Percentiles rank a stretch among this genome's conserved stretches.
phyloP scores from a whole-genome alignment of 108 stramenopile genomes.

The Stephanodiscus minutulus region DNA sequence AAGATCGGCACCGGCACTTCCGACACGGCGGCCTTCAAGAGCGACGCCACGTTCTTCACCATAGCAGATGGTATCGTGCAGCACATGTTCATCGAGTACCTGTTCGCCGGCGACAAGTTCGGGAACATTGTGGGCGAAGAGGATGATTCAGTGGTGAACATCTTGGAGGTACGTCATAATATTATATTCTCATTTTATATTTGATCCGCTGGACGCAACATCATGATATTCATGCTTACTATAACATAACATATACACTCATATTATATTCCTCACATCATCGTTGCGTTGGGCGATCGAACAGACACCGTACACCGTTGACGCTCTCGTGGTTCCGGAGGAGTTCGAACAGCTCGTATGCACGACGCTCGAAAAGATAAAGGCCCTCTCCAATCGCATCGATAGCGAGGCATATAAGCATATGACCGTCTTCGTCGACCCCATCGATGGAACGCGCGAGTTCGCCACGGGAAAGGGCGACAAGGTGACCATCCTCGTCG shows the following conservation, averaged over 20 bases:
- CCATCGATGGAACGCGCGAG: constrained; percentile 82
- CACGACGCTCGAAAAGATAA: constrained; percentile 18
- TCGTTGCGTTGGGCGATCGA: background rate
- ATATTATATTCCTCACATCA: too few relatives aligned
- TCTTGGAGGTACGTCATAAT: constrained; percentile 3
- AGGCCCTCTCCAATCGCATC: constrained; percentile 32
- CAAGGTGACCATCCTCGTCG: constrained; percentile 74
- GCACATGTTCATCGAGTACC: constrained; percentile 41
- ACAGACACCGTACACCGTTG: constrained; percentile 24
- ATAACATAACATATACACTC: too few relatives aligned
- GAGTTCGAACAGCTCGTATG: constrained; percentile 34
- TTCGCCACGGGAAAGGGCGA: constrained; percentile 75
- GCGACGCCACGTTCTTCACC: constrained; percentile 49
- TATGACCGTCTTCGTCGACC: constrained; percentile 72
- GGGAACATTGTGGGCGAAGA: constrained; percentile 36
- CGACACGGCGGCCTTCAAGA: constrained; percentile 44
- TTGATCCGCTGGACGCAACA: too few relatives aligned
- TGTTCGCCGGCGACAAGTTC: constrained; percentile 38
- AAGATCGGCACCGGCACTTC: constrained; percentile 24
- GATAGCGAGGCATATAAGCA: constrained; percentile 28
- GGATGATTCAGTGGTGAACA: constrained; percentile 31
- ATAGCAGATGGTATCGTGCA: constrained; percentile 61
- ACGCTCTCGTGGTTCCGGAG: constrained; percentile 11
- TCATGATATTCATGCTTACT: too few relatives aligned
- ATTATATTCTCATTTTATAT: too few relatives aligned